Evolutionary conservation across 169 alveolate species (phyloP).

Genomic region (Plasmodium yoelii): DNA sequence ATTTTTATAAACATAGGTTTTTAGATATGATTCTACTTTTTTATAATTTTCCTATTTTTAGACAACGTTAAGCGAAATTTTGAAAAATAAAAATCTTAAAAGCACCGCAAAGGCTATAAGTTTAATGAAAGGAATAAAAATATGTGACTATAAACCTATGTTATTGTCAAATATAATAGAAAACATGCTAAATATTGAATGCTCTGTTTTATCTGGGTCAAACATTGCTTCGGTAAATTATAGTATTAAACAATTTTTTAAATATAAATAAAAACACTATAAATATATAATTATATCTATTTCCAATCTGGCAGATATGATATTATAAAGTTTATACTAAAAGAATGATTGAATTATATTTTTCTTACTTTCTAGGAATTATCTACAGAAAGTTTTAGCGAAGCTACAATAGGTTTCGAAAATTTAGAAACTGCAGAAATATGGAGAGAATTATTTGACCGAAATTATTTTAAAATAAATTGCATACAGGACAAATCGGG

Average conservation of each 20-base stretch:
- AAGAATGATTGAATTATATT: not conserved
- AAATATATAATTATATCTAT: no score
- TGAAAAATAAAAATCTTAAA: conserved; percentile 74
- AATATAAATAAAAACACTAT: no score
- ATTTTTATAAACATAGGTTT: not conserved
- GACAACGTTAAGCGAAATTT: conserved; percentile 77
- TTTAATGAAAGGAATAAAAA: conserved; percentile 88
- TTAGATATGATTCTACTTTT: not conserved
- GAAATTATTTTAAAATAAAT: conserved; percentile 86
- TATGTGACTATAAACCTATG: conserved; percentile 82
- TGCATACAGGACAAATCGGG: conserved; percentile 90
- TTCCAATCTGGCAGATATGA: not conserved
- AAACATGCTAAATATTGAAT: conserved; percentile 83
- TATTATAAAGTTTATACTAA: not conserved
- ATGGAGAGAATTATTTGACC: conserved; percentile 86
- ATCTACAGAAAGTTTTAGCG: conserved; percentile 90
- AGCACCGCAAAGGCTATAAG: conserved; percentile 87
- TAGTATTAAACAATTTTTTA: not conserved
- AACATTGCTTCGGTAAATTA: conserved; percentile 89
- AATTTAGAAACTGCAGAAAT: conserved; percentile 80
- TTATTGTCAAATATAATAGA: conserved; percentile 83
- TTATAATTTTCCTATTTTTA: conserved; percentile 18
- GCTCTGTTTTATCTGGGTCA: conserved; percentile 90
- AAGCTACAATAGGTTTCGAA: conserved; percentile 90
- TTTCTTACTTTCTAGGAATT: conserved; percentile 76